phyloP scores from a whole-genome alignment of 495 filamentous ascomycete genomes.

The Penicillium ochrochloron region DNA sequence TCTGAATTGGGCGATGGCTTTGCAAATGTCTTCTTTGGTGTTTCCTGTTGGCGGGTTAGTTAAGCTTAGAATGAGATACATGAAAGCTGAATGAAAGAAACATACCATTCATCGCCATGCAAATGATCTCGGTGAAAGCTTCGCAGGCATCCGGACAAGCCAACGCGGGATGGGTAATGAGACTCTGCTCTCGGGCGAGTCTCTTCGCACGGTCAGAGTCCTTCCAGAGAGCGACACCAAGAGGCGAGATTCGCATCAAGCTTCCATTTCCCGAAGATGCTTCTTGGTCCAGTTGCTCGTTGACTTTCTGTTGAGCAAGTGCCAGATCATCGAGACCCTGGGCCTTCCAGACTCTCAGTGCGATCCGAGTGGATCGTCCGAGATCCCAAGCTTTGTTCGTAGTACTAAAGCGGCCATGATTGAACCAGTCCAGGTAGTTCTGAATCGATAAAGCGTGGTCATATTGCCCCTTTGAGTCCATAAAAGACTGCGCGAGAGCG shows the following conservation, averaged over 20 bases:
- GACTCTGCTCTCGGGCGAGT: slow-evolving; percentile 33
- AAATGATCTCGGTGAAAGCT: slow-evolving; percentile 42
- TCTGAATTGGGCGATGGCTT: slow-evolving; percentile 18
- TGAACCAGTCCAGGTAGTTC: slow-evolving; percentile 45
- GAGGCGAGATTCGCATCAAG: slow-evolving; percentile 50
- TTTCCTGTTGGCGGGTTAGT: slow-evolving; percentile 19
- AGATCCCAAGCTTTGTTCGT: slow-evolving; percentile 45
- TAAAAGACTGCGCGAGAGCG: slow-evolving; percentile 48
- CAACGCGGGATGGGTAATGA: slow-evolving; percentile 46
- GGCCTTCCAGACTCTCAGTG: slow-evolving; percentile 42
- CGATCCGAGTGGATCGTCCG: slow-evolving; percentile 39
- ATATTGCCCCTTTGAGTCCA: slow-evolving; percentile 36
- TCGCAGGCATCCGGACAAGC: slow-evolving; percentile 48
- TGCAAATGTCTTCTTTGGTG: slow-evolving; percentile 26
- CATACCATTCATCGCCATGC: slow-evolving; percentile 31
- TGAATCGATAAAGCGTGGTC: slow-evolving; percentile 34
- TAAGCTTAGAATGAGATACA: too few species aligned
- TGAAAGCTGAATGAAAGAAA: neutral
- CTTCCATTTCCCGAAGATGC: slow-evolving; percentile 48
- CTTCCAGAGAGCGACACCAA: slow-evolving; percentile 39
- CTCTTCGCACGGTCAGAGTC: slow-evolving; percentile 27
- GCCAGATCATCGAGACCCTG: slow-evolving; percentile 11
- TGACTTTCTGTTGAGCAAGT: slow-evolving; percentile 17
- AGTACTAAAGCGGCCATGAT: slow-evolving; percentile 43
- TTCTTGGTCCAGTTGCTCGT: slow-evolving; percentile 19